Base-by-base conservation (phyloP, 2,329 filamentous ascomycete genomes). In the Ceratocystis smalleyi region DNA sequence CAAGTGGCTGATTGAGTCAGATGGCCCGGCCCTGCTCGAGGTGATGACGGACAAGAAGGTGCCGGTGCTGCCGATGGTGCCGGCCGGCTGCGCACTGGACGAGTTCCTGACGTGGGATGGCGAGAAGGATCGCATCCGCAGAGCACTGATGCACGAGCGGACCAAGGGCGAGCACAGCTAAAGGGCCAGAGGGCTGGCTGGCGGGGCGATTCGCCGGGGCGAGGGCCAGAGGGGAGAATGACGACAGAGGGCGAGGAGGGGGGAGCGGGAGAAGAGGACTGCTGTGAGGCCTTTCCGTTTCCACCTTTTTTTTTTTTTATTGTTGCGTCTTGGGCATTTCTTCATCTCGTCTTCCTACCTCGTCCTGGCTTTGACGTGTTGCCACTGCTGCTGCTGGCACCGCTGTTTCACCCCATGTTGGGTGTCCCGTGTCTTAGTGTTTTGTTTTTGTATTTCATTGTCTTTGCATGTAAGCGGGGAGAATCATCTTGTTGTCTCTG, bases 1-100 rank as follows among this genome's bases (percentile, higher is more conserved):
- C 68, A 84, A 87, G 76, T 96, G 94, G 90, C 81, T 97, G 73
- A 88, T 97, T 43, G 63, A 68, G 30, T 64, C 67, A 7, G 65
- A 96, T 35, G 94, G 92, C n/a, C 94, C 94, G 22, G 91, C 91
- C 49, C 81, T 97, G 68, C 80, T 99, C 67, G 92, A 97, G 77
- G 87, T 99, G 63, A 81, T 96, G 62, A 94, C 89, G 3, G 94
- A 97, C 75, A 87, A 86, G 77, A 87, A 94, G 82, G 87, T 94
- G 30, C 92, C 92, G 59, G 92, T 99, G n/a, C 78, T 97, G 71
- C 94, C 94, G 45, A 97, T 97, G 94, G 94, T 99, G 59, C 92
- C 92, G 2, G 86, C 84, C 47, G 94, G 94, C 45, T 86, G 83
- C 67, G 92, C 81, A 66, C 80, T 99, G 71, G 90, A 97, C 73